Evolutionary conservation across 768 basidiomycete species (phyloP).

Genomic region (Calocybe indica): DNA sequence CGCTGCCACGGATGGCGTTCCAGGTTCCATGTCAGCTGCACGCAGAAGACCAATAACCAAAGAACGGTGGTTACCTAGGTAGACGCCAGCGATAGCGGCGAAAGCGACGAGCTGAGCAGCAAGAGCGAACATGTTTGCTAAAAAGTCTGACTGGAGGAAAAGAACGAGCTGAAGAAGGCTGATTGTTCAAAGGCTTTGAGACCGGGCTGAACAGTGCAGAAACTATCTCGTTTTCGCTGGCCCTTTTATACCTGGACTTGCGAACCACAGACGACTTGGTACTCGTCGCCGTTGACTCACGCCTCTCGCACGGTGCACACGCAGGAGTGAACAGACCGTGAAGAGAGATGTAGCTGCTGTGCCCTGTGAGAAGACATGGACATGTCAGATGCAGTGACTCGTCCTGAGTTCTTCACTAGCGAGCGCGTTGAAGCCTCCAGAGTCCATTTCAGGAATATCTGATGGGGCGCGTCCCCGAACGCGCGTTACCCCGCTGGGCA

Average conservation of each 20-base stretch:
- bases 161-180: neutral
- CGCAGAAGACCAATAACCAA: neutral
- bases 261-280: too few species aligned
- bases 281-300: too few species aligned
- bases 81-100: constrained; percentile 5
- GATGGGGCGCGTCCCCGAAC: too few species aligned
- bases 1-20: neutral
- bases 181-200: neutral
- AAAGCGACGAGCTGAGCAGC: constrained; percentile 1
- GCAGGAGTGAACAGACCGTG: too few species aligned
- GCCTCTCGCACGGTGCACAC: too few species aligned
- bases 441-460: too few species aligned
- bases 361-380: too few species aligned
- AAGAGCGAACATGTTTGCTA: constrained; percentile 10
- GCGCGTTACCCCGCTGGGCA: too few species aligned
- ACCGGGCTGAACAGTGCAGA: neutral
- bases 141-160: neutral
- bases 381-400: too few species aligned
- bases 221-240: neutral
- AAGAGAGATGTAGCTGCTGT: too few species aligned
- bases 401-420: too few species aligned
- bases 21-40: neutral
- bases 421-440: too few species aligned
- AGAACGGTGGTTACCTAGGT: constrained; percentile 5
- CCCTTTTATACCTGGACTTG: constrained; percentile 1